Conservation (phyloP, 2,329 filamentous ascomycete species). For the Fusarium euwallaceae region DNA sequence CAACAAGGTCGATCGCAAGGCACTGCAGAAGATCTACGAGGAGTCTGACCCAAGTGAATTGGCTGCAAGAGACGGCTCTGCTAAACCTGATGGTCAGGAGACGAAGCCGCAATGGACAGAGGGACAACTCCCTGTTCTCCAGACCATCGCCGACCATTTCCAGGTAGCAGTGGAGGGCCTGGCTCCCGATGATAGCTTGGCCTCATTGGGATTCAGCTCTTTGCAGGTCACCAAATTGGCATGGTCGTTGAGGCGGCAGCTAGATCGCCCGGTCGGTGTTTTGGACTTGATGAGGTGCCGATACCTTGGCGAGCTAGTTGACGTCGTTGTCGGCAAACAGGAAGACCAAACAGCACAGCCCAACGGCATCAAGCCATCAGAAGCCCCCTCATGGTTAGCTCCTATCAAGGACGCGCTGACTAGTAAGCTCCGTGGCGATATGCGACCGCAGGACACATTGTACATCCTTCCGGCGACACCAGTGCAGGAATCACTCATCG, state of each 20-base stretch:
- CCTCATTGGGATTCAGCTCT: constrained; percentile 28
- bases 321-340: constrained; percentile 3
- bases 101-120: neutral
- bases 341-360: neutral
- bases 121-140: neutral
- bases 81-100: neutral
- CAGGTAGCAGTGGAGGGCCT: constrained; percentile 8
- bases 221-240: constrained; percentile 30
- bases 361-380: neutral
- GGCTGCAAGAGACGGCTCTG: neutral
- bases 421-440: neutral
- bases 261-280: constrained; percentile 20
- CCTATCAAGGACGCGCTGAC: constrained; percentile 9
- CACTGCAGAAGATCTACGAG: constrained; percentile 15
- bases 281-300: constrained; percentile 26
- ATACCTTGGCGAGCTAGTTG: constrained; percentile 5
- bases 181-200: constrained; percentile 16
- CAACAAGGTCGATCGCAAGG: constrained; percentile 32
- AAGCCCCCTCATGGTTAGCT: neutral
- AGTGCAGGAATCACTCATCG: constrained; percentile 26
- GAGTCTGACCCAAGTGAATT: neutral
- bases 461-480: constrained; percentile 16
- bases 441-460: constrained; percentile 11
- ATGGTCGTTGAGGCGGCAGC: constrained; percentile 15
- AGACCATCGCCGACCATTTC: constrained; percentile 19